Evolutionary conservation across 768 basidiomycete genomes (phyloP), one percentile per base, ranked within the genome.

Genomic region (Grammothele lineata): DNA sequence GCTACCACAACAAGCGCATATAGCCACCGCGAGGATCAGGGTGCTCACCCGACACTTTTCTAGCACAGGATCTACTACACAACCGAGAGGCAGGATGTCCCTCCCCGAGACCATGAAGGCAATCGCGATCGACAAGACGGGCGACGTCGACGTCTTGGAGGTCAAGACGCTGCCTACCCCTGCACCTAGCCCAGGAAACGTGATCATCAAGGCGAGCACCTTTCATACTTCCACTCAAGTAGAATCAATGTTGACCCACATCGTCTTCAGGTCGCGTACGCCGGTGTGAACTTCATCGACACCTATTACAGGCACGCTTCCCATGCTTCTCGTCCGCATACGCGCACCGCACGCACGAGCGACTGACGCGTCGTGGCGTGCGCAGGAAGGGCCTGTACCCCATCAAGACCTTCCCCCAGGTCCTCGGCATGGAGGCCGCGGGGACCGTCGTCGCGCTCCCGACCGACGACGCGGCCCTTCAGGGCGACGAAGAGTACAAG

Each of bases 261-360:
- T 11, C 10, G 12, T n/a, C 17, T 7, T 30, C 14, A 85, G 85
- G 73, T 83, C n/a, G 78, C 87, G 55, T 91, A 82, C 56, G 68
- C 75, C 8, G 90, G 89, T 6, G 76, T 95, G 57, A 96, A 96
- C 70, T 96, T 87, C 62, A 91, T 87, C 60, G 87, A 89, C 61
- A 82, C 80, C 36, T 94, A 96, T 64, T 81, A 77, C 60, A 74
- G 92, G 79, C 84, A 66, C 63, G 66, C 56, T 14, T 7, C 7
- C 27, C 14, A 32, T 47, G 55, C 27, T 6, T 33, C 15, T 25
- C n/a, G 19, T 30, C 30, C 10, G 12, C 5, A 40, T 15, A 9
- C 22, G 4, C n/a, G 2, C 1, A 3, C 24, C 17, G 35, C 35
- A 19, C 41, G 32, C 24, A 23, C 25, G 17, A 11, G 17, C 17